Base-by-base conservation (phyloP, 2,329 filamentous ascomycete genomes). In the Ophiocordyceps polyrhachis-furcata region DNA sequence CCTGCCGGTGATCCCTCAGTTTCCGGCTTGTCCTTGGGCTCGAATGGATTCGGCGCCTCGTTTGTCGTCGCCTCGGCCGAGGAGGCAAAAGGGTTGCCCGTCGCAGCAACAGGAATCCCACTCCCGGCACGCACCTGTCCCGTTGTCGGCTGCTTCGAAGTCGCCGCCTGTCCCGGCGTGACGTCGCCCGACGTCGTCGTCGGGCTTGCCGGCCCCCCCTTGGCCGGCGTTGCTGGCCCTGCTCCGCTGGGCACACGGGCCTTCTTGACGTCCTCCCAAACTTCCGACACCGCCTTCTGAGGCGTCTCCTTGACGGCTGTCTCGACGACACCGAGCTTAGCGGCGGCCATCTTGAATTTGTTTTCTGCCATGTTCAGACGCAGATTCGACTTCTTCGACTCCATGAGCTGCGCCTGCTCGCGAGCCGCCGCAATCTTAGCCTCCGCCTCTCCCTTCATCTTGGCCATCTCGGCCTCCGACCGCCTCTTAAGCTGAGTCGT, bases 281-380 rank as follows among this genome's bases (percentile, higher is more conserved):
- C 88, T 60, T 95, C 87, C 11, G 68, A 74, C 4, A 96, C 86
- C 0, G 87, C 76, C 57, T 78, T 79, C 53, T 89, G 71, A 0
- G 89, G 89, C 1, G 88, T 95, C 42, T 93, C 82, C n/a, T 71
- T 72, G 0, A 82, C 86, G 13, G 89, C 88, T 42, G 77, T 83
- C 55, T 87, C 74, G 4, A 96, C 83, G 1, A 91, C 76, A 1
- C 74, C 73, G 29, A 93, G 64, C 64, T 91, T 93, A 5, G 81
- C 83, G 43, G 70, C 70, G 0, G 79, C 75, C 9, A 66, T 64
- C 49, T 72, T 75, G 42, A 71, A 64, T 56, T 80, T 77, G 52
- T 80, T 83, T 52, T 89, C 81, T 6, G 78, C 68, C 76, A 93
- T 83, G 57, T 86, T 89, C 50, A 89, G 70, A 50, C 82, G 83